A percentile compares a stretch with the other conserved stretches of the same genome.
phyloP scores from a whole-genome alignment of 2,329 filamentous ascomycete genomes.

The Arachnomyces sp. region DNA sequence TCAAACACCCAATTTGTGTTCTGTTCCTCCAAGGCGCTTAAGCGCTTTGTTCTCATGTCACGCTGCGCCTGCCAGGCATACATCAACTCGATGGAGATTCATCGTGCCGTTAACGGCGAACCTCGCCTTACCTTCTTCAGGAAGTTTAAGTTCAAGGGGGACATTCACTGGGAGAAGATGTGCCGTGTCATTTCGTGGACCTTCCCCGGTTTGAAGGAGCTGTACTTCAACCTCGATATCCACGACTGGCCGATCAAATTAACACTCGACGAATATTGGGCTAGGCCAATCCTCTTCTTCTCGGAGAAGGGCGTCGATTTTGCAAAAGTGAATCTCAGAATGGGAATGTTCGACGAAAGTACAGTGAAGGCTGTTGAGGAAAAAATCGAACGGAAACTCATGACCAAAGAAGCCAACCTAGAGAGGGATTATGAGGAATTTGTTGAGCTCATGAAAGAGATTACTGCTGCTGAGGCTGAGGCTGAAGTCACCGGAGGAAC shows the following conservation, averaged over 20 bases:
- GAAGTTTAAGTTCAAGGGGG: conserved; percentile 15
- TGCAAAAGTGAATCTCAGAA: conserved; percentile 11
- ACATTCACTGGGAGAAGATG: conserved; percentile 14
- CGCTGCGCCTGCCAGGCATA: conserved; percentile 53
- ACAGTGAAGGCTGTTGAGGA: conserved; percentile 9
- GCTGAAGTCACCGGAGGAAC: too few relatives aligned
- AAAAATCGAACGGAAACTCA: conserved; percentile 15
- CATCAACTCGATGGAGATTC: conserved; percentile 28
- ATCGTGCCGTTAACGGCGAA: conserved; percentile 19
- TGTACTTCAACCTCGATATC: conserved; percentile 14
- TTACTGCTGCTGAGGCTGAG: too few relatives aligned
- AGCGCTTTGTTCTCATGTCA: conserved; percentile 29
- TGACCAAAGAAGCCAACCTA: conserved; percentile 12
- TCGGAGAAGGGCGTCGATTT: conserved; percentile 9
- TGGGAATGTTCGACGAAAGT: conserved; percentile 10
- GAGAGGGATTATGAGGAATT: conserved; percentile 11
- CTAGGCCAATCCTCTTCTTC: conserved; percentile 15
- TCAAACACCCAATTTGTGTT: conserved; percentile 19
- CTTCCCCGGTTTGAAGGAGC: conserved; percentile 10
- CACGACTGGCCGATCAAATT: conserved; percentile 16
- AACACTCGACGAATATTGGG: conserved; percentile 16
- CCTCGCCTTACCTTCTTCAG: conserved; percentile 12
- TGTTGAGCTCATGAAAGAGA: too few relatives aligned
- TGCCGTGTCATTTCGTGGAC: conserved; percentile 11
- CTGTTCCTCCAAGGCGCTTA: conserved; percentile 9